Percentiles rank a stretch among this genome's conserved stretches.
phyloP scores from a whole-genome alignment of 2,329 filamentous ascomycete genomes.

The Diaporthe ampelina region DNA sequence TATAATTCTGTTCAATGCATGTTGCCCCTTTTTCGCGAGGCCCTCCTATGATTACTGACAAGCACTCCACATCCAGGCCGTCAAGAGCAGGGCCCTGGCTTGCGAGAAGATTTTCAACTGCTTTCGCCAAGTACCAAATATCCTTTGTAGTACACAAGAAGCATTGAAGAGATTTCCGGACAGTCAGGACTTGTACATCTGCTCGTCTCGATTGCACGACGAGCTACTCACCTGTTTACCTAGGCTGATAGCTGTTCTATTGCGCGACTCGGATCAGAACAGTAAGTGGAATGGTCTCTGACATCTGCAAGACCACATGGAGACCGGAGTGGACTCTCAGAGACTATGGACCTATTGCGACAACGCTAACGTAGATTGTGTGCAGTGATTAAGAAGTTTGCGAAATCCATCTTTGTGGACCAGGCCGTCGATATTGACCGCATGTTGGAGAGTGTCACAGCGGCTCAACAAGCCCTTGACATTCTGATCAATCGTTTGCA shows the following conservation, averaged over 20 bases:
- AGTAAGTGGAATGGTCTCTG: neutral
- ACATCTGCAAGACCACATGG: too few relatives aligned
- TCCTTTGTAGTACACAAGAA: neutral
- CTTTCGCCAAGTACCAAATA: neutral
- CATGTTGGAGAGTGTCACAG: neutral
- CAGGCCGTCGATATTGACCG: neutral
- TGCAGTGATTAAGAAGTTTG: neutral
- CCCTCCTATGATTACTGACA: neutral
- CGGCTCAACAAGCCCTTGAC: neutral
- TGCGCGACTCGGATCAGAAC: neutral
- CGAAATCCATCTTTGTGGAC: neutral
- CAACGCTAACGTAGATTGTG: too few relatives aligned
- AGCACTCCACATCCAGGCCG: neutral
- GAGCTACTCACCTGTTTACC: slow-evolving; percentile 2
- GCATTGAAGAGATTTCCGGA: neutral
- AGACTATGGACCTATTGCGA: too few relatives aligned
- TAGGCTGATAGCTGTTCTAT: neutral
- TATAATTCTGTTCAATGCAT: slow-evolving; percentile 18
- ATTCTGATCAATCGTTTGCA: neutral
- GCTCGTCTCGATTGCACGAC: neutral
- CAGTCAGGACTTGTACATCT: neutral
- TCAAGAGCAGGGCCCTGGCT: slow-evolving; percentile 9
- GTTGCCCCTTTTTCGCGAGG: neutral
- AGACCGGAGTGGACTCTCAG: too few relatives aligned
- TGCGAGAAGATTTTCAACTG: slow-evolving; percentile 12